Conservation (phyloP, 176 grass and related monocot genomes). For the Pharus latifolius region DNA sequence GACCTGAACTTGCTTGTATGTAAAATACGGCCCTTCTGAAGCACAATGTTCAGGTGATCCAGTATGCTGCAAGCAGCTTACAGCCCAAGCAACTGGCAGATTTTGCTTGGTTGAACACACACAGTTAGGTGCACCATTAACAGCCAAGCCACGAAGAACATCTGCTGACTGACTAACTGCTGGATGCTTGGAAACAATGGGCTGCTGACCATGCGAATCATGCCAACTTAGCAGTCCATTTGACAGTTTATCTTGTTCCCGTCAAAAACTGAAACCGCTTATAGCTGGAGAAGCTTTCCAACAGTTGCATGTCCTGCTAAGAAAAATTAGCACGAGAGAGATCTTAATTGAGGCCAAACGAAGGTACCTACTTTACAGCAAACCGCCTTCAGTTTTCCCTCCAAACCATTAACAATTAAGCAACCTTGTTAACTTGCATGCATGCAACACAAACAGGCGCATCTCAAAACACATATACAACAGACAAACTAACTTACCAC, state of each 20-base stretch:
- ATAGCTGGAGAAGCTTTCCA: too few relatives aligned
- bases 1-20: too few relatives aligned
- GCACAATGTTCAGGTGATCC: too few relatives aligned
- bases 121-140: too few relatives aligned
- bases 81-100: too few relatives aligned
- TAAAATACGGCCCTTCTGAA: too few relatives aligned
- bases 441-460: neutral
- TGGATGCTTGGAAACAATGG: neutral
- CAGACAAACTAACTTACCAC: neutral
- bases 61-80: too few relatives aligned
- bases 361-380: neutral
- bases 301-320: too few relatives aligned
- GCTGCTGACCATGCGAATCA: neutral
- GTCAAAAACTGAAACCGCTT: too few relatives aligned
- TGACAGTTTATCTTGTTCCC: neutral
- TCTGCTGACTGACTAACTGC: neutral
- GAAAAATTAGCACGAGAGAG: conserved; percentile 1
- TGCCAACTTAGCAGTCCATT: neutral
- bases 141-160: too few relatives aligned
- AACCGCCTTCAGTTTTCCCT: neutral
- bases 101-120: too few relatives aligned
- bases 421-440: neutral
- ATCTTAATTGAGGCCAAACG: neutral
- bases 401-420: neutral
- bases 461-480: neutral